Evolutionary conservation across 441 rosid species (phyloP).

Genomic region (Eruca vesicaria): DNA sequence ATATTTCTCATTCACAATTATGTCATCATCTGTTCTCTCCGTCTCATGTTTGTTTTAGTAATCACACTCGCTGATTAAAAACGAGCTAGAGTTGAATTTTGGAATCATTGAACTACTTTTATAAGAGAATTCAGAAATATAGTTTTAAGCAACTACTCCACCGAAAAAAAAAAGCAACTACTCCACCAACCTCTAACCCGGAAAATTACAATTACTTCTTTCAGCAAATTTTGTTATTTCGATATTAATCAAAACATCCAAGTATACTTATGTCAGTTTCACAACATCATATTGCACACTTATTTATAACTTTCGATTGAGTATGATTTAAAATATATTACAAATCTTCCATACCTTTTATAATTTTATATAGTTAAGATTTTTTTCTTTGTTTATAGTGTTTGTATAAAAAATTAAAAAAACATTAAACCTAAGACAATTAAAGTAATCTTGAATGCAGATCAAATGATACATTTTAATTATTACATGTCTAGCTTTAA

Average conservation of each 20-base stretch:
- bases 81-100: background rate
- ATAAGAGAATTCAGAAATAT: too few species aligned
- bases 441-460: background rate
- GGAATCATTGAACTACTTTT: background rate
- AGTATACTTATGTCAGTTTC: background rate
- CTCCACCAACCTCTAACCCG: background rate
- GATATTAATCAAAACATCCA: background rate
- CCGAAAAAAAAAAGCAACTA: background rate
- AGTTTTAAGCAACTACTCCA: background rate
- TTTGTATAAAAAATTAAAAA: background rate
- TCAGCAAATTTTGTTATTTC: background rate
- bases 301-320: background rate
- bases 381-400: too few species aligned
- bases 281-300: background rate
- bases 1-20: background rate
- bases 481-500: background rate
- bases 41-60: background rate
- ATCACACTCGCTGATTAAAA: background rate
- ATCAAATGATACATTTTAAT: background rate
- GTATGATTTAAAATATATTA: too few species aligned
- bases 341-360: background rate
- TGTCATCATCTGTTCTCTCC: background rate
- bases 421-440: background rate
- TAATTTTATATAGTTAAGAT: too few species aligned
- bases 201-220: background rate